Evolutionary conservation across 495 filamentous ascomycete genomes (phyloP), one percentile per base, ranked within the genome.

Genomic region (Aspergillus homomorphus): DNA sequence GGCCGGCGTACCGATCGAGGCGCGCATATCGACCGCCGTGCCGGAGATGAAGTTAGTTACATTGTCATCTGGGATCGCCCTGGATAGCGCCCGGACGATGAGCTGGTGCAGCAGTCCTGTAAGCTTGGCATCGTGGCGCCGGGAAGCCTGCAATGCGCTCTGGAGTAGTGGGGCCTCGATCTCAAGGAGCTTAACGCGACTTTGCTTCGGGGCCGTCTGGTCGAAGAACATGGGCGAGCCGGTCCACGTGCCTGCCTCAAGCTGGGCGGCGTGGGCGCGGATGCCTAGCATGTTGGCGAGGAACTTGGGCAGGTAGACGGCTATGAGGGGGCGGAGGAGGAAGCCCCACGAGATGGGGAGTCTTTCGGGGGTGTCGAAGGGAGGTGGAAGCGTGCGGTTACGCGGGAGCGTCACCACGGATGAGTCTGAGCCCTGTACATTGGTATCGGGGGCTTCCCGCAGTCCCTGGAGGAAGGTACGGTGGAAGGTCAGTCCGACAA

Each of bases 331-430:
- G 30, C 22, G 53, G 0, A 66, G 66, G 41, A 68, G 61, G 45
- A 56, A 68, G 0, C 14, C 56, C 66, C 61, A 68, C 15, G 66
- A 68, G 22, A 68, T 68, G 3, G 66, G 58, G 20, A 68, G 66
- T n/a, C 61, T 46, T n/a, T 58, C 49, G 8, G 61, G 58, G 41
- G 61, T 68, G 56, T 68, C 63, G 19, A 68, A 68, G 28, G 66
- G 60, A 18, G 18, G 42, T 18, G 61, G 45, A 21, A 68, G 49
- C 4, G 52, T 33, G 55, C 16, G 46, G 18, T 6, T 45, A n/a
- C 61, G 48, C 0, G 57, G 56, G 9, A 21, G 54, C 10, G 66
- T 20, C 9, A 58, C 8, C 14, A 51, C 56, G 46, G 66, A 59
- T 0, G 22, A 6, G 16, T n/a, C n/a, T n/a, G n/a, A n/a, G n/a